Conservation (phyloP, 495 filamentous ascomycete genomes). For the Clavariopsis aquatica region DNA sequence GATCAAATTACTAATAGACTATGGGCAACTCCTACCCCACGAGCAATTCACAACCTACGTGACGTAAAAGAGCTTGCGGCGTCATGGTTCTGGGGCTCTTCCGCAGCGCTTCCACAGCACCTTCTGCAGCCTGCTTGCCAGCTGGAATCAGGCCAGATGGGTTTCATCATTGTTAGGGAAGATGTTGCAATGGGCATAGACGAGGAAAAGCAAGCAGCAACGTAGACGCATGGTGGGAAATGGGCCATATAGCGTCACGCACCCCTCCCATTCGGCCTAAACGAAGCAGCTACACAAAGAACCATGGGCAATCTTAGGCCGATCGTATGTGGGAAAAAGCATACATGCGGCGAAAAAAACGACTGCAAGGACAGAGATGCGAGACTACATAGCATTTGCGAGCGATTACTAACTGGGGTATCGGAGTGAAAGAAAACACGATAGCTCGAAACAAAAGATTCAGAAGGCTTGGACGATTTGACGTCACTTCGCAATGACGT, state of each 20-base stretch:
- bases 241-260: not conserved
- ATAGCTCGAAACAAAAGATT: not conserved
- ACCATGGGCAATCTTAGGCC: not conserved
- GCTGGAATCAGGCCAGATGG: not conserved
- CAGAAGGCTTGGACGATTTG: not conserved
- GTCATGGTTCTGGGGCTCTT: too few species aligned
- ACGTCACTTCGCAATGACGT: constrained; percentile 18
- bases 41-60: not conserved
- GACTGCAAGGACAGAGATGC: constrained; percentile 1
- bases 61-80: not conserved
- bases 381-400: constrained; percentile 8
- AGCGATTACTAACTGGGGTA: constrained; percentile 1
- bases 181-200: constrained; percentile 25
- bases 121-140: not conserved
- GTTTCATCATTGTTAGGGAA: constrained; percentile 14
- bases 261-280: not conserved
- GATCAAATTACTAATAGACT: not conserved
- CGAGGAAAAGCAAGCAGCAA: constrained; percentile 9
- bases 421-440: constrained; percentile 1
- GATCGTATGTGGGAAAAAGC: constrained; percentile 14
- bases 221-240: not conserved
- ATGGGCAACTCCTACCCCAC: not conserved
- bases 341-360: constrained; percentile 3
- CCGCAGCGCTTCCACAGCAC: not conserved
- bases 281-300: not conserved